phyloP scores from a whole-genome alignment of 768 basidiomycete genomes.

The Xerocomellus chrysenteron region DNA sequence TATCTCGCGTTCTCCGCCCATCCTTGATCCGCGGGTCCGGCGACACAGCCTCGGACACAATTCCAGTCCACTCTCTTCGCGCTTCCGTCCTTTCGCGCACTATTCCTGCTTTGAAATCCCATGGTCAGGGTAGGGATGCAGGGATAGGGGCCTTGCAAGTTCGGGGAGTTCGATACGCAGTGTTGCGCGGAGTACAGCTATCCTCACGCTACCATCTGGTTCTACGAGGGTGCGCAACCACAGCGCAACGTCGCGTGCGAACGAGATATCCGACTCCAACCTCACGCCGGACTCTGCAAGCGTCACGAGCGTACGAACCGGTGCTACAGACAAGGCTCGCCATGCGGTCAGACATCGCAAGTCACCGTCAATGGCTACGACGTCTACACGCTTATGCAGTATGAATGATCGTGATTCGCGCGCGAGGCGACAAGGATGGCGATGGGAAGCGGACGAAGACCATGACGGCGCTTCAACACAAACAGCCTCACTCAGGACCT shows the following conservation, averaged over 20 bases:
- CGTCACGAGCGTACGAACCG: slow-evolving; percentile 25
- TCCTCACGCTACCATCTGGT: slow-evolving; percentile 16
- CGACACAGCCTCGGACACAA: slow-evolving; percentile 39
- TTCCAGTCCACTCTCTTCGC: slow-evolving; percentile 48
- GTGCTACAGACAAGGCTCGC: slow-evolving; percentile 25
- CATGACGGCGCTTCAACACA: slow-evolving; percentile 17
- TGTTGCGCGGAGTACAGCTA: slow-evolving; percentile 41
- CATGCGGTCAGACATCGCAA: slow-evolving; percentile 21
- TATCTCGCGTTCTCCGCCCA: slow-evolving; percentile 29
- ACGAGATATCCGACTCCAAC: slow-evolving; percentile 69
- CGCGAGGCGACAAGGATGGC: neutral
- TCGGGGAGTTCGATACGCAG: slow-evolving; percentile 47
- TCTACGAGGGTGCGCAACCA: slow-evolving; percentile 24
- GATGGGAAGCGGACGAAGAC: slow-evolving; percentile 12
- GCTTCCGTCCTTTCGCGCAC: slow-evolving; percentile 41
- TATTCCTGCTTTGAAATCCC: slow-evolving; percentile 22
- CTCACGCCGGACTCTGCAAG: slow-evolving; percentile 51
- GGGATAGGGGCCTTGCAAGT: slow-evolving; percentile 21
- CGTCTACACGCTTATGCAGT: slow-evolving; percentile 1
- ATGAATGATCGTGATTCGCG: slow-evolving; percentile 1
- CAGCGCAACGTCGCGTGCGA: slow-evolving; percentile 24
- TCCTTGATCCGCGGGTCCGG: slow-evolving; percentile 26
- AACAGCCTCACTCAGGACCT: slow-evolving; percentile 6
- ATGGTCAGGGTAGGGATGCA: slow-evolving; percentile 23
- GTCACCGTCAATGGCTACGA: slow-evolving; percentile 20